phyloP scores from a whole-genome alignment of 176 grass and related monocot genomes.

The Chrysopogon serrulatus region DNA sequence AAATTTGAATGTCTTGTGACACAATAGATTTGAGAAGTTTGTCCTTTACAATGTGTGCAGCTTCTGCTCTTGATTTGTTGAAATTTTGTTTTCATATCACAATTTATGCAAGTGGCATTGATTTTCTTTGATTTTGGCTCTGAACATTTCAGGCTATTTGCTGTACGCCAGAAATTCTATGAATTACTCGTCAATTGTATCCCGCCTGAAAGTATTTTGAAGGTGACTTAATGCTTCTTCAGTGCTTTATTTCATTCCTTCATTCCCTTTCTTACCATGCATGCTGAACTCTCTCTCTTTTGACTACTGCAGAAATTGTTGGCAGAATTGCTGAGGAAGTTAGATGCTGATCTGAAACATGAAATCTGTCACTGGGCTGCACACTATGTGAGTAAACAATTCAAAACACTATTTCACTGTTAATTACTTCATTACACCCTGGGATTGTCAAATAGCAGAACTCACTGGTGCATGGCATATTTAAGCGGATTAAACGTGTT shows the following conservation, averaged over 20 bases:
- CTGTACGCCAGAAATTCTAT: slow-evolving; percentile 92
- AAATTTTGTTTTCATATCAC: not conserved
- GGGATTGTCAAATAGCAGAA: not conserved
- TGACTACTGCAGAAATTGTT: slow-evolving; percentile 68
- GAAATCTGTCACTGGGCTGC: slow-evolving; percentile 99
- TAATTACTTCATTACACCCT: not conserved
- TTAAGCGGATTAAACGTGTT: not conserved
- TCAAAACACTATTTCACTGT: not conserved
- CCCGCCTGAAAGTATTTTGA: slow-evolving; percentile 92
- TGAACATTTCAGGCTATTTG: slow-evolving; percentile 60
- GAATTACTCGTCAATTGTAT: slow-evolving; percentile 98
- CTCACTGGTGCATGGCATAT: not conserved
- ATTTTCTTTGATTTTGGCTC: slow-evolving; percentile 1
- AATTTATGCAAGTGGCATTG: not conserved
- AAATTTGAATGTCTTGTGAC: no score
- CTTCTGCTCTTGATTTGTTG: not conserved
- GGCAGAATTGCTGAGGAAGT: slow-evolving; percentile 85
- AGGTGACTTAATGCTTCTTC: slow-evolving; percentile 49
- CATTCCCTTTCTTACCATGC: not conserved
- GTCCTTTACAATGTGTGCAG: not conserved
- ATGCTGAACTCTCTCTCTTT: slow-evolving; percentile 27
- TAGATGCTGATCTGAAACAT: slow-evolving; percentile 93
- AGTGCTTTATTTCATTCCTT: slow-evolving; percentile 4
- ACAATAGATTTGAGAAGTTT: not conserved
- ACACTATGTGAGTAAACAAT: slow-evolving; percentile 75